Evolutionary conservation across 225 moss, liverwort and hornwort genomes (phyloP).

Genomic region (Bryoerythrophyllum caledonicum): DNA sequence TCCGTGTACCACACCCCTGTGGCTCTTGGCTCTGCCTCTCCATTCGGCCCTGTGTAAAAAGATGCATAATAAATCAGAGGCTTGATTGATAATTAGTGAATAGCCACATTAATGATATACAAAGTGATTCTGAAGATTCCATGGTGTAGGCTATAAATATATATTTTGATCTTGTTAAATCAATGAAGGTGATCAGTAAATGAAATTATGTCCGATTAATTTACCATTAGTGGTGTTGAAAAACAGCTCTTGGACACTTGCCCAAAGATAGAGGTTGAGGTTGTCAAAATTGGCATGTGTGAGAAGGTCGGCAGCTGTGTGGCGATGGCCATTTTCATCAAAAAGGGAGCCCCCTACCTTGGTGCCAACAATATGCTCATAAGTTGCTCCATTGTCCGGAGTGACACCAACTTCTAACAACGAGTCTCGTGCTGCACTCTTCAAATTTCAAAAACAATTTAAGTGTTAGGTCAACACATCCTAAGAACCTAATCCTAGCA

Average conservation of each 20-base stretch:
- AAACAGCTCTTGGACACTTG: constrained; percentile 43
- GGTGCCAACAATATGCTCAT: constrained; percentile 62
- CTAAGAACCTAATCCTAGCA: too few relatives aligned
- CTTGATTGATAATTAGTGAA: neutral
- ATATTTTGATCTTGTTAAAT: neutral
- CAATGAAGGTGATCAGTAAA: neutral
- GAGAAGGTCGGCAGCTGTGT: constrained; percentile 62
- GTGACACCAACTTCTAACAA: constrained; percentile 58
- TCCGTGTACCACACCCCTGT: constrained; percentile 46
- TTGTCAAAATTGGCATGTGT: constrained; percentile 43
- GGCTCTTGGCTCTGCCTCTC: constrained; percentile 27
- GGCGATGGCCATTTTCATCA: constrained; percentile 54
- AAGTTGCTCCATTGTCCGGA: constrained; percentile 54
- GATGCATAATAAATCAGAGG: too few relatives aligned
- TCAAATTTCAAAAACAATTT: neutral
- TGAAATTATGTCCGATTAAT: neutral
- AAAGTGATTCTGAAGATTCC: neutral
- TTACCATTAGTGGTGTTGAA: constrained; percentile 19
- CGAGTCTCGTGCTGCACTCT: constrained; percentile 42
- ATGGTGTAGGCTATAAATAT: neutral
- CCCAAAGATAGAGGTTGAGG: constrained; percentile 52
- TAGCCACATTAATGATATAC: too few relatives aligned
- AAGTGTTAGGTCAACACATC: neutral
- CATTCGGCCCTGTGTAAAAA: neutral
- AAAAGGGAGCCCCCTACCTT: constrained; percentile 67